Base-by-base conservation (phyloP, 2,329 filamentous ascomycete species). In the Fusarium irregulare region DNA sequence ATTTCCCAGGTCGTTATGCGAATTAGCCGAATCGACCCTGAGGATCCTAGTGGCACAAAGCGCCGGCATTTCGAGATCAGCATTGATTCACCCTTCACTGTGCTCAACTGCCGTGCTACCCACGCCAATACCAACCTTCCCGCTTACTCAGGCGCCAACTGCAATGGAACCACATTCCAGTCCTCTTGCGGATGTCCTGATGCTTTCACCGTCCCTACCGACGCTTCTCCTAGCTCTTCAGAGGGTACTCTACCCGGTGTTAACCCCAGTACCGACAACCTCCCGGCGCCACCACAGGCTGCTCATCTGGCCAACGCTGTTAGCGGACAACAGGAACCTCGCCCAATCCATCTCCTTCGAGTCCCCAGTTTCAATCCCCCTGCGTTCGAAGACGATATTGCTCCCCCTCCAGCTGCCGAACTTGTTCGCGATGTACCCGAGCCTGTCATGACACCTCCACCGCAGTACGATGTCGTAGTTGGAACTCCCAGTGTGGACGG, bases 41-140 rank as follows among this genome's bases (percentile, higher is more conserved):
- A 91, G 13, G 92, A 97, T 74, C 90, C 93, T 1, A 85, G 84
- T 2, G 86, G 86, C 37, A 86, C 83, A 68, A 94, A 94, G 76
- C 89, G 94, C 68, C 88, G 94, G 34, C 94, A 97, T 77, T 98
- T 97, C 73, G 94, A 98, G 79, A 97, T 97, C 75, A 97, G 93
- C 72, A 98, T 98, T 73, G 94, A 98, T 80, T 97, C 94, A 3
- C 94, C 94, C 1, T 95, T 98, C 77, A 95, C 95, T 66, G 93
- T 97, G 47, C 91, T 97, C 49, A 95, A 94, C 67, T 98, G 94
- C 82, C 92, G 92, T 67, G 94, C 94, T n/a, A 97, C 93, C 1
- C 92, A 96, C 78, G 91, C 93, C 51, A 97, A 97, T 79, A 97
- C 92, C 27, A 89, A 90, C 14, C 86, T 97, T 13, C 94, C 94